Conservation (phyloP, 2,329 filamentous ascomycete species). For the Pseudocercospora fijiensis region DNA sequence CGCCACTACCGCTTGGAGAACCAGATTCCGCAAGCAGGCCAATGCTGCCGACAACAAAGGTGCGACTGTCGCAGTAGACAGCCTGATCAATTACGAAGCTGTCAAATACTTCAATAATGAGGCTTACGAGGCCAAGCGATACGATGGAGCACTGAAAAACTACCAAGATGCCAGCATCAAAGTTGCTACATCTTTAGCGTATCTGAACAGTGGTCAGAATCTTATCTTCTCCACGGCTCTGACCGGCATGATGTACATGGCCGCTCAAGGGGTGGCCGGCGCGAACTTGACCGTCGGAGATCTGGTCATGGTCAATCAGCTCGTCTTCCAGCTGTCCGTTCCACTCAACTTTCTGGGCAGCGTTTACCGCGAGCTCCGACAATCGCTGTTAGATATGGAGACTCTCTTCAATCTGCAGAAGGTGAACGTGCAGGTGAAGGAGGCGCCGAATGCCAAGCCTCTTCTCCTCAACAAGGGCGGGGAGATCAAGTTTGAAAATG, state of each 20-base stretch:
- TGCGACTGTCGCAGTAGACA: conserved; percentile 93
- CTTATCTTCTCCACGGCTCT: conserved; percentile 93
- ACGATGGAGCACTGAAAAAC: conserved; percentile 78
- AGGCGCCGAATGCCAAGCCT: conserved; percentile 70
- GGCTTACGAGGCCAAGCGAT: conserved; percentile 85
- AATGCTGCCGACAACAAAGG: conserved; percentile 96
- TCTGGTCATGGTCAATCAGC: conserved; percentile 97
- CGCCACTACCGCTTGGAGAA: conserved; percentile 92
- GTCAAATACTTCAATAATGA: conserved; percentile 99
- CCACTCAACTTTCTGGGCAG: conserved; percentile 98
- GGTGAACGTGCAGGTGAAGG: conserved; percentile 83
- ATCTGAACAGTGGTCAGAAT: conserved; percentile 93
- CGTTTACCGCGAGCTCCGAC: conserved; percentile 91
- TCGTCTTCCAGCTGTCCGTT: conserved; percentile 96
- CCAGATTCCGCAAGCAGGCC: conserved; percentile 90
- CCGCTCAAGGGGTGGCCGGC: conserved; percentile 79
- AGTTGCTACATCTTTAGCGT: conserved; percentile 86
- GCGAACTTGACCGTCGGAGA: conserved; percentile 88
- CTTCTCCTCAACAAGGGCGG: conserved; percentile 73
- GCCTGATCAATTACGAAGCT: conserved; percentile 96
- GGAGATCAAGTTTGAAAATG: conserved; percentile 91
- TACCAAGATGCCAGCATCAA: conserved; percentile 97
- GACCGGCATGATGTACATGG: conserved; percentile 97
- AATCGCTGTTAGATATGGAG: conserved; percentile 97
- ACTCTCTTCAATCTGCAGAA: conserved; percentile 97